phyloP scores from a whole-genome alignment of 495 filamentous ascomycete species.

The Penicillium longicatenatum region DNA sequence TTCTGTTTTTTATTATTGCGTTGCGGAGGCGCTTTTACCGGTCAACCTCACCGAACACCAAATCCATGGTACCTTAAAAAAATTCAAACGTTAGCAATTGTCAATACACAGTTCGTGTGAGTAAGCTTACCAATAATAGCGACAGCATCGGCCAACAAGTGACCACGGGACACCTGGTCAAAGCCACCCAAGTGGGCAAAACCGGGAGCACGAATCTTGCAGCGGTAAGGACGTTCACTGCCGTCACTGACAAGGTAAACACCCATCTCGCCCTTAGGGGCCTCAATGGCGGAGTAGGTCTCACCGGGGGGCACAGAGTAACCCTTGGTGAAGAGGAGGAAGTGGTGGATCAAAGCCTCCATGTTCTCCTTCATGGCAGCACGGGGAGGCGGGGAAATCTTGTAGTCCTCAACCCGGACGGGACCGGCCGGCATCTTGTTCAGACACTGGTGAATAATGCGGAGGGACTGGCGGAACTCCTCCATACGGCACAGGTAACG shows the following conservation, averaged over 20 bases:
- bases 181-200: conserved; percentile 96
- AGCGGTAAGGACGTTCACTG: conserved; percentile 92
- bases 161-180: conserved; percentile 87
- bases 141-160: conserved; percentile 95
- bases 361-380: conserved; percentile 99
- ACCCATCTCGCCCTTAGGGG: conserved; percentile 99
- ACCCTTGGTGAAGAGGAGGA: conserved; percentile 96
- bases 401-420: conserved; percentile 96
- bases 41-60: conserved; percentile 76
- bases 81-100: conserved; percentile 14
- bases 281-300: conserved; percentile 97
- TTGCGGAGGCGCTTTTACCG: conserved; percentile 45
- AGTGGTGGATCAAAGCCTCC: conserved; percentile 99
- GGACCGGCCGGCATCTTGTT: conserved; percentile 98
- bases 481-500: conserved; percentile 99
- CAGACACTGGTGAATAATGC: conserved; percentile 97
- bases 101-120: background rate
- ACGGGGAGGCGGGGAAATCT: conserved; percentile 93
- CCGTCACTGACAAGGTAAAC: conserved; percentile 97
- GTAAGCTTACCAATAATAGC: conserved; percentile 75
- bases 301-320: conserved; percentile 98
- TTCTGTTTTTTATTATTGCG: conserved; percentile 27
- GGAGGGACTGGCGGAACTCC: conserved; percentile 95
- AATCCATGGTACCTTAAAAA: conserved; percentile 72
- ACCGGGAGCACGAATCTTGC: conserved; percentile 95